Base-by-base conservation (phyloP, 2,329 filamentous ascomycete genomes). In the Bipolaris victoriae region DNA sequence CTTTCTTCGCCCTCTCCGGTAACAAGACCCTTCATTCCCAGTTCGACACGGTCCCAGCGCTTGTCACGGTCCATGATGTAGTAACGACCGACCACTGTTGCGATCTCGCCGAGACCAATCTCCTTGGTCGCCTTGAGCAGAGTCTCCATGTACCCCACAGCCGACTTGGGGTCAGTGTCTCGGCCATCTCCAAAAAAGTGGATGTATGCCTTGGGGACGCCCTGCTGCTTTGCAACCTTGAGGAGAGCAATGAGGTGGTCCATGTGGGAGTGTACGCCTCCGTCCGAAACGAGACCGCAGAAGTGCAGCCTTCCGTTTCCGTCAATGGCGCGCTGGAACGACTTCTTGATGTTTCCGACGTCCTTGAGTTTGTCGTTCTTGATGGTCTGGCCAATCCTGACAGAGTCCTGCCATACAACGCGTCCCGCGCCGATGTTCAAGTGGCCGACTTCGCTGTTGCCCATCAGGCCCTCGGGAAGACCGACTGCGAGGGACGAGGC, bases 41-140 rank as follows among this genome's bases (percentile, higher is more conserved):
- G 72, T 82, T 97, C 91, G 66, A 97, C 84, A 75, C 95, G 87
- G 75, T 99, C 95, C 95, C 95, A 99, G 77, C 95, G 88, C 91
- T 98, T 98, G 79, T 99, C 95, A 68, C 95, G 93, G 83, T 99
- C 95, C 95, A 99, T 99, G 79, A 92, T 92, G 79, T 91, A 99
- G 88, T 98, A 99, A 68, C 94, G 88, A 59, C 95, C 95, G 59
- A 98, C 94, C 46, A 98, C 86, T 36, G 95, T 97, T 31, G 91
- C 94, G 64, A 99, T 86, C 79, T 97, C 85, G 66, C 94, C 95
- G 63, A 89, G 80, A 43, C 92, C 93, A 65, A 96, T 85, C 78
- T 98, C 91, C 80, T 95, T 88, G 64, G 86, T 86, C 68, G 88
- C 90, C 57, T 90, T 87, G 59, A 97, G 79, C 35, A 99, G 84